Evolutionary conservation across 2,329 filamentous ascomycete species (phyloP).

Genomic region (Simplicillium sp.): DNA sequence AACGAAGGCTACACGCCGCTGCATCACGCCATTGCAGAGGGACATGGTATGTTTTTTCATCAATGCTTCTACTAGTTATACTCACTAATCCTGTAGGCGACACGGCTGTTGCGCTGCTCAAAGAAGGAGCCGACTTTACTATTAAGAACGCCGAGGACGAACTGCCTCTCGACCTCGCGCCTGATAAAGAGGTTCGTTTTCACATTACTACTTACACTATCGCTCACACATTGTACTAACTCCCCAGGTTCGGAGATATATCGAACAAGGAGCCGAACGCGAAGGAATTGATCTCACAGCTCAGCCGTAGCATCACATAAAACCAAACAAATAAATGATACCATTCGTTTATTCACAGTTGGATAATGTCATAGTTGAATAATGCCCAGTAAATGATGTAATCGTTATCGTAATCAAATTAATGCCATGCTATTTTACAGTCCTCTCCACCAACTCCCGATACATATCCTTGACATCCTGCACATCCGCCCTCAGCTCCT

Average conservation of each 20-base stretch:
- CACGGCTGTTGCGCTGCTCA: slow-evolving; percentile 72
- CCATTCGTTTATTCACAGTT: slow-evolving; percentile 1
- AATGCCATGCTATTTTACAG: slow-evolving; percentile 41
- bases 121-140: slow-evolving; percentile 72
- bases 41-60: slow-evolving; percentile 46
- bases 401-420: neutral
- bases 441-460: slow-evolving; percentile 80
- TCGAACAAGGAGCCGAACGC: slow-evolving; percentile 67
- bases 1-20: slow-evolving; percentile 75
- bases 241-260: slow-evolving; percentile 61
- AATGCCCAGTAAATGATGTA: neutral
- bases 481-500: slow-evolving; percentile 83
- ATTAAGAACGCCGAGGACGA: slow-evolving; percentile 65
- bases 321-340: slow-evolving; percentile 10
- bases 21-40: slow-evolving; percentile 77
- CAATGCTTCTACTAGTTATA: neutral
- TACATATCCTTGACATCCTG: slow-evolving; percentile 94
- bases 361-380: neutral
- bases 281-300: slow-evolving; percentile 62
- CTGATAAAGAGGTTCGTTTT: slow-evolving; percentile 67
- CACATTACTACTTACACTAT: slow-evolving; percentile 1
- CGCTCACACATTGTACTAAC: slow-evolving; percentile 7
- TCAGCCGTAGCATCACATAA: slow-evolving; percentile 13
- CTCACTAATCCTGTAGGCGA: slow-evolving; percentile 43
- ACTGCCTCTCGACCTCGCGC: slow-evolving; percentile 71